Evolutionary conservation across 129 eudicot genomes (phyloP).

Genomic region (Tagetes patula): DNA sequence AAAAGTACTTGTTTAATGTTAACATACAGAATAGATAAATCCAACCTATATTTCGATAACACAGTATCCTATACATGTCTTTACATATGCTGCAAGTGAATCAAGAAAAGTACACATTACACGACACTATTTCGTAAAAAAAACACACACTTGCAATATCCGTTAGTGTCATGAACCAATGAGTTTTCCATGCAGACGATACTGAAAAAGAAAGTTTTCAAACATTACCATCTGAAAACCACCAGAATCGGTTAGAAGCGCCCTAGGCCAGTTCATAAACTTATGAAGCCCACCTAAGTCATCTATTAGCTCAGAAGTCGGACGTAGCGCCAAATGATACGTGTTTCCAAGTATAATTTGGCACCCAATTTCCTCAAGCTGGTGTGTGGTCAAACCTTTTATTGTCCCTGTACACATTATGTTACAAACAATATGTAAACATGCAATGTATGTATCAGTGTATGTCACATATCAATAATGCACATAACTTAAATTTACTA

Average conservation of each 20-base stretch:
- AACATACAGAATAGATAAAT: neutral
- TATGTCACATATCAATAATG: neutral
- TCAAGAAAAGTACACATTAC: slow-evolving; percentile 10
- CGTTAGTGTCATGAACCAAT: neutral
- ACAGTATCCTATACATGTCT: neutral
- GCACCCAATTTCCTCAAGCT: slow-evolving; percentile 97
- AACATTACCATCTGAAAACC: slow-evolving; percentile 90
- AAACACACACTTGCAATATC: slow-evolving; percentile 6
- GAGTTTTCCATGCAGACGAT: neutral
- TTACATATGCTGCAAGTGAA: neutral
- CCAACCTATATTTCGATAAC: neutral
- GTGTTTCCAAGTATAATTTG: slow-evolving; percentile 97
- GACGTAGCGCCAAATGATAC: slow-evolving; percentile 84
- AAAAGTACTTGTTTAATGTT: neutral
- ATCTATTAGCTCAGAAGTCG: slow-evolving; percentile 87
- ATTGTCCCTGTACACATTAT: slow-evolving; percentile 63
- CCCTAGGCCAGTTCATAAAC: slow-evolving; percentile 98
- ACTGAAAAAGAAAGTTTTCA: slow-evolving; percentile 7
- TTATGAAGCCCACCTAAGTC: slow-evolving; percentile 91
- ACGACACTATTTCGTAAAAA: neutral
- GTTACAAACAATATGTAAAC: neutral
- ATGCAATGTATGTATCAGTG: neutral
- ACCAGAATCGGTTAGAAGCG: slow-evolving; percentile 93
- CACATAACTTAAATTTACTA: slow-evolving; percentile 24
- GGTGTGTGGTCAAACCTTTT: slow-evolving; percentile 83